Evolutionary conservation across 139 green algal species (phyloP), one percentile per base, ranked within the genome.

Genomic region (Volvox reticuliferus): DNA sequence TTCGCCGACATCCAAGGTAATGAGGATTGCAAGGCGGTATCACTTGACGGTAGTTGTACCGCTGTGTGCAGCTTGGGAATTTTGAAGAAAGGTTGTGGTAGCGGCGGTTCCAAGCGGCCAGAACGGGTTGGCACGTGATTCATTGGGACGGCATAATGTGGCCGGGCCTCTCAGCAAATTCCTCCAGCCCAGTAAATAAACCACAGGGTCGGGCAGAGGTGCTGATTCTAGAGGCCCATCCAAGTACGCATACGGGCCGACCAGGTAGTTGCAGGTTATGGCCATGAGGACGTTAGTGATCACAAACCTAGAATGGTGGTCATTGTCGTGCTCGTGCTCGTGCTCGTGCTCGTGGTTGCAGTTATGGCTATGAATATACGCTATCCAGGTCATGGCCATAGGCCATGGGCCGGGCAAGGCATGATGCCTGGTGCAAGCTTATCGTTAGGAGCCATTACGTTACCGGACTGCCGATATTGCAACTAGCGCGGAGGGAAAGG

Each of bases 1-100:
- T 86, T 86, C 12, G 80, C 80, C 1, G 80, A 86, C 80, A 86
- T 86, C 55, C 80, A 86, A 50, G 80, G 80, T 86, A 18, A 73
- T 3, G 13, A 28, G 21, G 65, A 28, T 28, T 73, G 65, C 21
- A 28, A 24, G 21, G 12, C 21, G 65, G 24, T 5, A 30, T 24
- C 21, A 73, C 65, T 9, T 73, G 65, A 24, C 21, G 65, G 2
- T 16, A 2, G 2, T 73, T 24, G 65, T 16, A 28, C 21, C 24
- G 65, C 65, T 30, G 5, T 24, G 65, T 73, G 65, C 21, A 24
- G 65, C 65, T 30, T 73, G 6, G 65, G 65, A 28, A 28, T 73
- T 24, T 28, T 30, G 21, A 28, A 28, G 65, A 12, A 28, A 30
- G 65, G 2, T 30, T 12, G 65, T 12, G 44, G 44, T 9, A 55